A percentile compares a stretch with the other conserved stretches of the same genome.
phyloP scores from a whole-genome alignment of 495 filamentous ascomycete genomes.

The Annulohypoxylon moriforme region DNA sequence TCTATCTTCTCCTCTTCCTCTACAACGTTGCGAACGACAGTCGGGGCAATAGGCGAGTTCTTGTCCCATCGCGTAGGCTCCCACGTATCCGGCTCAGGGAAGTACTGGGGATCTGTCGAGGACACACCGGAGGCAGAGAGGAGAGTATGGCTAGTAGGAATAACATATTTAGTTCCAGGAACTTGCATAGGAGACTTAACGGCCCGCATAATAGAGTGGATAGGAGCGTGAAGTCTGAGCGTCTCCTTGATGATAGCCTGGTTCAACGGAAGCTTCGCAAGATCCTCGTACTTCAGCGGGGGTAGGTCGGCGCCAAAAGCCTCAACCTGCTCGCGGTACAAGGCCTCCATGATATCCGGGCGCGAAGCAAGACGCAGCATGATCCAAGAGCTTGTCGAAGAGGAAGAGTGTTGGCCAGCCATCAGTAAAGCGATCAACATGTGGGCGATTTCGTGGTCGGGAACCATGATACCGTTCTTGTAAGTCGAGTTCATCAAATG shows the following conservation, averaged over 20 bases:
- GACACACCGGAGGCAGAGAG: conserved; percentile 86
- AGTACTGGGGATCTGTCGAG: conserved; percentile 74
- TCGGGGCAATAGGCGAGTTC: conserved; percentile 57
- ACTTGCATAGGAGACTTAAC: conserved; percentile 84
- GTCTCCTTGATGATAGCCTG: conserved; percentile 82
- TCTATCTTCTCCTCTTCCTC: conserved; percentile 82
- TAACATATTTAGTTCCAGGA: conserved; percentile 78
- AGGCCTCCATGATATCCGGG: conserved; percentile 76
- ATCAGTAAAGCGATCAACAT: conserved; percentile 94
- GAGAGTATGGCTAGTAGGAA: conserved; percentile 79
- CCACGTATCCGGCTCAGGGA: conserved; percentile 83
- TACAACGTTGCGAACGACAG: conserved; percentile 59
- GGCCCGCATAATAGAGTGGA: conserved; percentile 86
- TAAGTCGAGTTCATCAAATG: conserved; percentile 84
- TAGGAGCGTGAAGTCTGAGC: conserved; percentile 80
- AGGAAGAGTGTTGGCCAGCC: conserved; percentile 90
- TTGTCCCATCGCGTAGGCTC: conserved; percentile 90
- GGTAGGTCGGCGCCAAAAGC: conserved; percentile 71
- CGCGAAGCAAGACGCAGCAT: conserved; percentile 79
- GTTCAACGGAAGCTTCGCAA: conserved; percentile 76
- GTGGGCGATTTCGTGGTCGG: conserved; percentile 85
- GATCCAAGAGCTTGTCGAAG: conserved; percentile 83
- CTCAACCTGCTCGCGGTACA: conserved; percentile 78
- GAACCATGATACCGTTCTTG: conserved; percentile 75
- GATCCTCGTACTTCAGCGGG: conserved; percentile 72